Evolutionary conservation across 192 early-diverging fungal genomes (phyloP).

Genomic region (Cetraspora pellucida): DNA sequence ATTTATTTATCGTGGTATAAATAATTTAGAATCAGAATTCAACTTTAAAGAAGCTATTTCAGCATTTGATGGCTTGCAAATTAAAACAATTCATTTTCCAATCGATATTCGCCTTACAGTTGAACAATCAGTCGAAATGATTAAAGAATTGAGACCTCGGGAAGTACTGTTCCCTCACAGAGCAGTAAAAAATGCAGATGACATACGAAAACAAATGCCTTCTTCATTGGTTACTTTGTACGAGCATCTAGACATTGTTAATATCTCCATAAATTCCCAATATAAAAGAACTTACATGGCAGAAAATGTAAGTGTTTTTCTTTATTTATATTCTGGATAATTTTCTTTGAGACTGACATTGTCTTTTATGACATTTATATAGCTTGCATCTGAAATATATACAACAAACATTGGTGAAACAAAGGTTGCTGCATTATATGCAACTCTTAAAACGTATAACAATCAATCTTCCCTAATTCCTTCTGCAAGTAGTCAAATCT

Average conservation of each 20-base stretch:
- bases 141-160: conserved; percentile 39
- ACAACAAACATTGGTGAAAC: conserved; percentile 1
- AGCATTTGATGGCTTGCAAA: conserved; percentile 43
- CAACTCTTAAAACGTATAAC: background rate
- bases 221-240: background rate
- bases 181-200: background rate
- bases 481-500: background rate
- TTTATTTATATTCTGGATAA: background rate
- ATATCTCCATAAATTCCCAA: conserved; percentile 17
- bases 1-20: background rate
- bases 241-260: conserved; percentile 8
- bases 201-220: background rate
- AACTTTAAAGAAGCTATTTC: conserved; percentile 39
- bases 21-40: conserved; percentile 41
- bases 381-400: conserved; percentile 24
- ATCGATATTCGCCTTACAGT: conserved; percentile 44
- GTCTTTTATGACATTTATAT: background rate
- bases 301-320: conserved; percentile 3
- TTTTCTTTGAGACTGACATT: background rate
- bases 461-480: background rate
- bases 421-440: background rate
- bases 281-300: background rate
- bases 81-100: conserved; percentile 36
- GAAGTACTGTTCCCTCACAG: conserved; percentile 39
- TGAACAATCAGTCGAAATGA: conserved; percentile 39